phyloP scores from a whole-genome alignment of 2,329 filamentous ascomycete species.

The Fusarium napiforme region DNA sequence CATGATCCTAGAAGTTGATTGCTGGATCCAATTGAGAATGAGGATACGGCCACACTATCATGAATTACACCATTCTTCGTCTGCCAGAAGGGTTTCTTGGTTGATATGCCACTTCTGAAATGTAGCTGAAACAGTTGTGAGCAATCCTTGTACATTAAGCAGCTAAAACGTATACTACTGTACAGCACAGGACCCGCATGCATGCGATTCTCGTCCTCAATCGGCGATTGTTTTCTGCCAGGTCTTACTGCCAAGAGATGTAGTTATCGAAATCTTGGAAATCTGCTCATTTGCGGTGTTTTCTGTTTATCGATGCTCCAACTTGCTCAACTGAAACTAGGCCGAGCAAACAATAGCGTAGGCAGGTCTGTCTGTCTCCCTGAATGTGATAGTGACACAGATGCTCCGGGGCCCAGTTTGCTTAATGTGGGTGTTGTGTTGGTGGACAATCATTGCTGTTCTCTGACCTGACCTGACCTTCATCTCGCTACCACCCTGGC shows the following conservation, averaged over 20 bases:
- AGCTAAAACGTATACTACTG: slow-evolving; percentile 12
- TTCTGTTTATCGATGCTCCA: neutral
- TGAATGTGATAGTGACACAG: slow-evolving; percentile 19
- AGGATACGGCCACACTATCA: slow-evolving; percentile 12
- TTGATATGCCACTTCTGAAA: slow-evolving; percentile 15
- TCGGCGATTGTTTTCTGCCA: slow-evolving; percentile 30
- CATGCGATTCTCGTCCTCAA: slow-evolving; percentile 20
- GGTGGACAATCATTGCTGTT: slow-evolving; percentile 21
- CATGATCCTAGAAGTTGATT: slow-evolving; percentile 26
- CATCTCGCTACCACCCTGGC: slow-evolving; percentile 42
- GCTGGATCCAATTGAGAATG: slow-evolving; percentile 18
- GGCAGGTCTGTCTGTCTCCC: slow-evolving; percentile 2
- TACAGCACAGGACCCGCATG: slow-evolving; percentile 18
- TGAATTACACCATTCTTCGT: neutral
- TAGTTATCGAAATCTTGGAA: slow-evolving; percentile 23
- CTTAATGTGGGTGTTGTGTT: neutral
- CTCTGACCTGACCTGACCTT: slow-evolving; percentile 17
- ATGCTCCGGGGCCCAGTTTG: slow-evolving; percentile 8
- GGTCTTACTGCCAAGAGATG: slow-evolving; percentile 21
- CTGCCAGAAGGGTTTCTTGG: neutral
- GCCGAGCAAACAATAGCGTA: neutral
- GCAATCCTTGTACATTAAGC: neutral
- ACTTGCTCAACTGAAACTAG: slow-evolving; percentile 15
- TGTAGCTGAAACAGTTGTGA: slow-evolving; percentile 33
- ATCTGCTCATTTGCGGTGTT: slow-evolving; percentile 24